Evolutionary conservation across 192 early-diverging fungal genomes (phyloP).

Genomic region (Linnemannia elongata): DNA sequence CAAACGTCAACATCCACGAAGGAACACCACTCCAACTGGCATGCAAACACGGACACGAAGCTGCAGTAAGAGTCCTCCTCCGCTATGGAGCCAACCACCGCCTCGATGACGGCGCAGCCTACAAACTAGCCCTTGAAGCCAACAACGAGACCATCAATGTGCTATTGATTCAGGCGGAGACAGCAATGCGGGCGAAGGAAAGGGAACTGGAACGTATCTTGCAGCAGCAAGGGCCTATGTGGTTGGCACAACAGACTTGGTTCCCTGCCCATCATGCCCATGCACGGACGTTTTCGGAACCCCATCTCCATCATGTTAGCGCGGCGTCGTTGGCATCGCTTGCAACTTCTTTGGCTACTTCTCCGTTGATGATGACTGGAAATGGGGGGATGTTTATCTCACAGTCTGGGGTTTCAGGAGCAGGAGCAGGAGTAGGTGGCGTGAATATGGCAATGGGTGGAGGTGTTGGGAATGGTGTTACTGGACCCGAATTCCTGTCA

Average conservation of each 20-base stretch:
- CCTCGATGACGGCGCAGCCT: slow-evolving; percentile 52
- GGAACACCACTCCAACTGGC: slow-evolving; percentile 51
- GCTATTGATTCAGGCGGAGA: slow-evolving; percentile 46
- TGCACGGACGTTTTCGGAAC: slow-evolving; percentile 2
- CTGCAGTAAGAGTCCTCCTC: slow-evolving; percentile 36
- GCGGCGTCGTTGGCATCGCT: background rate
- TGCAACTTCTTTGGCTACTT: background rate
- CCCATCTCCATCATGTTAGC: background rate
- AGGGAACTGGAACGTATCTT: slow-evolving; percentile 37
- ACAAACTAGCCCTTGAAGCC: slow-evolving; percentile 42
- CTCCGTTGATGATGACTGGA: background rate
- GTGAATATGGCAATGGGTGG: background rate
- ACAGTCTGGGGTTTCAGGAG: background rate
- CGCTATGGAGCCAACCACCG: slow-evolving; percentile 47
- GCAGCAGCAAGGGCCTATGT: slow-evolving; percentile 28
- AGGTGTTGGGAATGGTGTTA: background rate
- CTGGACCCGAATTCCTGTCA: background rate
- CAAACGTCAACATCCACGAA: slow-evolving; percentile 54
- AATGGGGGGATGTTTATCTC: slow-evolving; percentile 1
- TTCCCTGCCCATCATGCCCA: slow-evolving; percentile 4
- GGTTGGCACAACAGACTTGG: slow-evolving; percentile 23
- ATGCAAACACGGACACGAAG: slow-evolving; percentile 48
- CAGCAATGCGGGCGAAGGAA: slow-evolving; percentile 40
- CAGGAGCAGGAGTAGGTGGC: background rate
- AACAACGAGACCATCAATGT: slow-evolving; percentile 41